These are phyloP conservation scores for Chloranthus sessilifolius DNA, from an alignment of 164 flowering plant genomes.

Conservation along the genomic window DNA sequence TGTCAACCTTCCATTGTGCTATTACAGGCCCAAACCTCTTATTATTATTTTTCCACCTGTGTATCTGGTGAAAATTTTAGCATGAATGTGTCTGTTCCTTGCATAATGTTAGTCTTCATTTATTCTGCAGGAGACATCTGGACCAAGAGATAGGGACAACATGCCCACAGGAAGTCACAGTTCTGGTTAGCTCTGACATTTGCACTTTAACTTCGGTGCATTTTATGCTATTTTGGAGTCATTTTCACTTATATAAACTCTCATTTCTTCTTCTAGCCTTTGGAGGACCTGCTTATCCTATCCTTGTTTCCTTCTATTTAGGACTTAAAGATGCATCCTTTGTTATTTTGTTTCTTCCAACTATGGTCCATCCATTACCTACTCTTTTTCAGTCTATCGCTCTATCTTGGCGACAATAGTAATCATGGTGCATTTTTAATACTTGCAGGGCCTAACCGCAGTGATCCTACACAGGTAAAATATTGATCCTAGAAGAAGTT, in stretches of 20 bases:
- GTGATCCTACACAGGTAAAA: conserved; percentile 33
- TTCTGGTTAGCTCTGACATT: conserved; percentile 43
- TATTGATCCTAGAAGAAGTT: not conserved
- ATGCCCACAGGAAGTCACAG: conserved; percentile 33
- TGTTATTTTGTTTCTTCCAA: not conserved
- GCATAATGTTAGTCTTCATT: not conserved
- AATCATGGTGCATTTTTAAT: not conserved
- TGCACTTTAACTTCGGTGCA: conserved; percentile 4
- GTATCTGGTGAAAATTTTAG: too few species aligned
- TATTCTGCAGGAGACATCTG: conserved; percentile 47
- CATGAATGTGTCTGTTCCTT: too few species aligned
- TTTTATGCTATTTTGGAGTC: not conserved
- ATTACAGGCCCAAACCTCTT: too few species aligned
- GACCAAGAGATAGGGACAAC: conserved; percentile 27
- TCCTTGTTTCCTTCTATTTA: not conserved
- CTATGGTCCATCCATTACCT: too few species aligned
- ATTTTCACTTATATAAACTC: not conserved
- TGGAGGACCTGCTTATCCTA: too few species aligned
- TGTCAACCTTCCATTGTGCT: too few species aligned
- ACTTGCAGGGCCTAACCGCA: conserved; percentile 28
- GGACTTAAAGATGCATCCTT: not conserved
- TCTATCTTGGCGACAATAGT: not conserved
- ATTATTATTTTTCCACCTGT: too few species aligned
- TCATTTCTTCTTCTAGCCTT: not conserved
- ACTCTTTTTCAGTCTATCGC: too few species aligned